A percentile compares a stretch with the other conserved stretches of the same genome.
Conservation (phyloP, 2,329 filamentous ascomycete species). For the Exophiala calicioides region DNA sequence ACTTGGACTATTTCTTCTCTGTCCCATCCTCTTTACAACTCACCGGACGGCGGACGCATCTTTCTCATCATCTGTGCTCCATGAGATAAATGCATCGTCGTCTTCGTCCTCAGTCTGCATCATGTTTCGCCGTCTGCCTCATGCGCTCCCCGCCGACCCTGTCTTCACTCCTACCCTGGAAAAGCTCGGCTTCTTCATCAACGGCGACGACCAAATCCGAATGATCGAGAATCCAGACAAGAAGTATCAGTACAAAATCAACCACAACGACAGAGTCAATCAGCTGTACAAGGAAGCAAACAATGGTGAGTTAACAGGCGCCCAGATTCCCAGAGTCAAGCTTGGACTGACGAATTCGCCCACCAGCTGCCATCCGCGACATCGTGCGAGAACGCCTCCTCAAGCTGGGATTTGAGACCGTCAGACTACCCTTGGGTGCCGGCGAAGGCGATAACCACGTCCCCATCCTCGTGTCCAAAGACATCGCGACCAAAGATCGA, state of each 20-base stretch:
- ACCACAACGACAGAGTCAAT: constrained; percentile 75
- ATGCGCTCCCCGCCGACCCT: constrained; percentile 69
- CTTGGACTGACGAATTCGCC: not conserved
- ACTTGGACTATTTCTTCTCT: no score
- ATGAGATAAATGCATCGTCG: no score
- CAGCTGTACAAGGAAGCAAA: constrained; percentile 72
- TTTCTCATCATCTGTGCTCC: no score
- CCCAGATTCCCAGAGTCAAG: not conserved
- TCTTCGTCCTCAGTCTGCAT: constrained; percentile 28
- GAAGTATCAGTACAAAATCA: constrained; percentile 74
- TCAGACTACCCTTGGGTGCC: constrained; percentile 62
- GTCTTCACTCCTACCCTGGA: constrained; percentile 66
- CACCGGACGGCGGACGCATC: no score
- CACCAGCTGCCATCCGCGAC: constrained; percentile 61
- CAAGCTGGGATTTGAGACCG: constrained; percentile 58
- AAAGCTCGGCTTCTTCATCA: constrained; percentile 78
- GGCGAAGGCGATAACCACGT: constrained; percentile 56
- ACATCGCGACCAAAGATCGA: constrained; percentile 59
- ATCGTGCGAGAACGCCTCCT: constrained; percentile 65
- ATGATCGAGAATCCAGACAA: constrained; percentile 65
- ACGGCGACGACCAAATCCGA: constrained; percentile 72
- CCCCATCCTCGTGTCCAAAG: constrained; percentile 65
- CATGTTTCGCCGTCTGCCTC: constrained; percentile 76
- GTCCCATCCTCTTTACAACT: no score
- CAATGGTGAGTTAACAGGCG: constrained; percentile 57